Conservation (phyloP, 2,329 filamentous ascomycete species). For the Fusarium multiceps region DNA sequence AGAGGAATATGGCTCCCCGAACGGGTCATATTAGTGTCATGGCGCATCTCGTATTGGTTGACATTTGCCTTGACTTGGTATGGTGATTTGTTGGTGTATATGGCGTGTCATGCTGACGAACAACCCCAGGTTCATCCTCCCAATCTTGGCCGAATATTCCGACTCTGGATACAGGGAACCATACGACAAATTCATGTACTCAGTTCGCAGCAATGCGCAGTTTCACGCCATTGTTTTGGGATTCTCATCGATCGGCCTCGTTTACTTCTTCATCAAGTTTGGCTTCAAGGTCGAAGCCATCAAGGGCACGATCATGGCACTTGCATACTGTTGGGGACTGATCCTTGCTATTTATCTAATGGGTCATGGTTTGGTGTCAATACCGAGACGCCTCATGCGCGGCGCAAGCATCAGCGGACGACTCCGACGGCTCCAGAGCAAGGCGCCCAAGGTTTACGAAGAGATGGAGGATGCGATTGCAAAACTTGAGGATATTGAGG, state of each 20-base stretch:
- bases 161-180: conserved; percentile 94
- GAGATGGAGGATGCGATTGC: conserved; percentile 86
- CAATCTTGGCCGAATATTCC: conserved; percentile 92
- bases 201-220: conserved; percentile 84
- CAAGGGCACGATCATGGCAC: conserved; percentile 88
- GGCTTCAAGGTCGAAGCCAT: conserved; percentile 70
- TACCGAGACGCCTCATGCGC: conserved; percentile 83
- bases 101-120: conserved; percentile 25
- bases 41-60: conserved; percentile 97
- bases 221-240: conserved; percentile 86
- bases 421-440: conserved; percentile 78
- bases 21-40: conserved; percentile 82
- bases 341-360: conserved; percentile 95
- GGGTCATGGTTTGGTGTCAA: conserved; percentile 94
- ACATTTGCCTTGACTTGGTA: conserved; percentile 96
- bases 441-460: conserved; percentile 86
- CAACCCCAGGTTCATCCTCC: conserved; percentile 81
- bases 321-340: conserved; percentile 94
- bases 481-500: conserved; percentile 82
- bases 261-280: conserved; percentile 86
- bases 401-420: conserved; percentile 81
- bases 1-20: conserved; percentile 90
- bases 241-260: conserved; percentile 74
- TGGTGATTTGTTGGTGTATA: conserved; percentile 36
- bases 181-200: conserved; percentile 83